A percentile compares a stretch with the other conserved stretches of the same genome.
Conservation (phyloP, 495 filamentous ascomycete species). For the Hypoxylon trugodes region DNA sequence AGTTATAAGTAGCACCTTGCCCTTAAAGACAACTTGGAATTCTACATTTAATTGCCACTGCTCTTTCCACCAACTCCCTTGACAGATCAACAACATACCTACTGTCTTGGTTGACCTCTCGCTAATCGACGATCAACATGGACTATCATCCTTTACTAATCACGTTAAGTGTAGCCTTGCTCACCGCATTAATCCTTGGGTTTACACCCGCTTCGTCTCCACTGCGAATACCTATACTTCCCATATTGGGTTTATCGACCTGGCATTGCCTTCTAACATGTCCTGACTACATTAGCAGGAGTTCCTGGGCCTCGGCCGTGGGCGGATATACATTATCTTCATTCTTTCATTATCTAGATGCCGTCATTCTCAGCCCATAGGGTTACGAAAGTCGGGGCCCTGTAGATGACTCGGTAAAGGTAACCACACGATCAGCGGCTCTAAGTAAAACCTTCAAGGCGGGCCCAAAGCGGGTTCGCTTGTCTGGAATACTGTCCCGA, state of each 20-base stretch:
- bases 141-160: conserved; percentile 12
- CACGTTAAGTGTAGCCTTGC: conserved; percentile 2
- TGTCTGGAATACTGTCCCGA: neutral
- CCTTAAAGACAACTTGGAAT: too few species aligned
- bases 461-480: neutral
- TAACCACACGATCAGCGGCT: neutral
- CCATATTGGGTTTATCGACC: conserved; percentile 6
- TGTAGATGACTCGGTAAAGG: too few species aligned
- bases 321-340: conserved; percentile 19
- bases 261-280: conserved; percentile 16
- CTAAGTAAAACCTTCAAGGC: neutral
- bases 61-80: too few species aligned
- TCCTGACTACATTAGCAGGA: conserved; percentile 14
- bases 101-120: too few species aligned
- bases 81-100: too few species aligned
- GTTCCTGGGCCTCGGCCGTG: conserved; percentile 15
- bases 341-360: conserved; percentile 16
- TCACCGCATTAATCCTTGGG: conserved; percentile 4
- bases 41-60: too few species aligned
- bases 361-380: conserved; percentile 10
- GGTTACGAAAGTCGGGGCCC: conserved; percentile 6
- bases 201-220: conserved; percentile 12
- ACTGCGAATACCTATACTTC: conserved; percentile 9
- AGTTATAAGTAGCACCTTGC: too few species aligned
- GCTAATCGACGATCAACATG: conserved; percentile 9